A percentile compares a stretch with the other conserved stretches of the same genome.
phyloP scores from a whole-genome alignment of 768 basidiomycete species.

The Russula griseocarnosa region DNA sequence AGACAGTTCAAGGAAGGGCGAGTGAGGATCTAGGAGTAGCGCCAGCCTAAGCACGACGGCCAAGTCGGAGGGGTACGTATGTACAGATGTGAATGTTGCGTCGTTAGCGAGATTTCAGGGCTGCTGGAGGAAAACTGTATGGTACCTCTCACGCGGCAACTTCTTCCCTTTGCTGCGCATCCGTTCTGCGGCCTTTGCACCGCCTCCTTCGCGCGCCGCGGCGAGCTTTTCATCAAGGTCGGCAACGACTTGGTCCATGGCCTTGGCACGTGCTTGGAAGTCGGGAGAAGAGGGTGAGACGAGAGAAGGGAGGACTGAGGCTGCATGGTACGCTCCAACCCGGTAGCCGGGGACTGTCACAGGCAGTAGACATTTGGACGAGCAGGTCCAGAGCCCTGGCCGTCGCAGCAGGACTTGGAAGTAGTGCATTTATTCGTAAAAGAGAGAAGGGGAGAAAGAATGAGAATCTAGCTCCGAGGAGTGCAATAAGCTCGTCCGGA shows the following conservation, averaged over 20 bases:
- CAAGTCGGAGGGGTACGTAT: background rate
- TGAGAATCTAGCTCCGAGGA: background rate
- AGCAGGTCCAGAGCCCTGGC: background rate
- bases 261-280: constrained; percentile 59
- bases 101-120: background rate
- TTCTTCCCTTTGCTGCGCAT: constrained; percentile 78
- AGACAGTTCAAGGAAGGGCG: constrained; percentile 88
- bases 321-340: constrained; percentile 53
- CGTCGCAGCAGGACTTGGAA: constrained; percentile 9
- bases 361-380: background rate
- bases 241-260: constrained; percentile 66
- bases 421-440: constrained; percentile 1
- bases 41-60: constrained; percentile 26
- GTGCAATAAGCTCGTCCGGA: background rate
- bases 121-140: constrained; percentile 22
- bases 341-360: no score
- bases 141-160: constrained; percentile 76
- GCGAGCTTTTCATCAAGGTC: constrained; percentile 60
- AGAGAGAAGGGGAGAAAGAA: background rate
- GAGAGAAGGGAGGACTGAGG: constrained; percentile 61
- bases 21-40: constrained; percentile 75
- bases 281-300: constrained; percentile 67
- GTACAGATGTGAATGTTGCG: background rate
- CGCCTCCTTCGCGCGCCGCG: constrained; percentile 64
- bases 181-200: constrained; percentile 65